Conservation (phyloP, 805 yeast species). For the Candida andamanensis region DNA sequence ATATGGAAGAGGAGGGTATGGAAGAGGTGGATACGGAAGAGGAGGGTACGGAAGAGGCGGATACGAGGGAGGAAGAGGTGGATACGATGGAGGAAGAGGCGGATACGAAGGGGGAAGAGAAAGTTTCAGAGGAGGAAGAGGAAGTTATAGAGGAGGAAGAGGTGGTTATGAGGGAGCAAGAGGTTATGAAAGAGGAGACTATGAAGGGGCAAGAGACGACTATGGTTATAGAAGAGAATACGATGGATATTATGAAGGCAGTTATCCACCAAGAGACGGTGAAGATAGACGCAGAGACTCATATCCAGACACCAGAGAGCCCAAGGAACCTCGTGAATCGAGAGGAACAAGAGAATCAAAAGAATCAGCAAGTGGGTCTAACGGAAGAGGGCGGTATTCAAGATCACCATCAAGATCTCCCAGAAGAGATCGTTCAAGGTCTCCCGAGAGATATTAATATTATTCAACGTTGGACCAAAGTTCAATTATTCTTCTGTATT, state of each 20-base stretch:
- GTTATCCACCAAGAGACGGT: constrained; percentile 1
- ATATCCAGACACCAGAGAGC: neutral
- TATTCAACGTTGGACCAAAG: too few species aligned
- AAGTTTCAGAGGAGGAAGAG: constrained; percentile 12
- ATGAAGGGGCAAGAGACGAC: constrained; percentile 11
- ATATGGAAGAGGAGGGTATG: constrained; percentile 6
- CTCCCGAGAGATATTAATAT: constrained; percentile 24
- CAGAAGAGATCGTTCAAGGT: constrained; percentile 33
- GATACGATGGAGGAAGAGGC: constrained; percentile 24
- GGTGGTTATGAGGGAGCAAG: constrained; percentile 17
- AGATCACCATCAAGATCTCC: constrained; percentile 36
- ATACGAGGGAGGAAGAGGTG: constrained; percentile 25
- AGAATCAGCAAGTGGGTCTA: neutral
- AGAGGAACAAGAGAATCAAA: constrained; percentile 3
- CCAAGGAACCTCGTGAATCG: constrained; percentile 5
- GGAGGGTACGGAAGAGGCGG: constrained; percentile 5
- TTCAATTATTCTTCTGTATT: too few species aligned
- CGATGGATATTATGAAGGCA: constrained; percentile 8
- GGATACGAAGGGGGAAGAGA: constrained; percentile 16
- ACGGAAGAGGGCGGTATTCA: constrained; percentile 17
- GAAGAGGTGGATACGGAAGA: constrained; percentile 7
- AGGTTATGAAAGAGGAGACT: constrained; percentile 12
- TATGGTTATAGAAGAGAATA: constrained; percentile 10
- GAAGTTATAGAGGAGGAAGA: constrained; percentile 12
- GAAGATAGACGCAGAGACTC: neutral